These are phyloP conservation scores for Claviceps pazoutovae DNA, from an alignment of 2,329 filamentous ascomycete genomes.

Conservation along the genomic window DNA sequence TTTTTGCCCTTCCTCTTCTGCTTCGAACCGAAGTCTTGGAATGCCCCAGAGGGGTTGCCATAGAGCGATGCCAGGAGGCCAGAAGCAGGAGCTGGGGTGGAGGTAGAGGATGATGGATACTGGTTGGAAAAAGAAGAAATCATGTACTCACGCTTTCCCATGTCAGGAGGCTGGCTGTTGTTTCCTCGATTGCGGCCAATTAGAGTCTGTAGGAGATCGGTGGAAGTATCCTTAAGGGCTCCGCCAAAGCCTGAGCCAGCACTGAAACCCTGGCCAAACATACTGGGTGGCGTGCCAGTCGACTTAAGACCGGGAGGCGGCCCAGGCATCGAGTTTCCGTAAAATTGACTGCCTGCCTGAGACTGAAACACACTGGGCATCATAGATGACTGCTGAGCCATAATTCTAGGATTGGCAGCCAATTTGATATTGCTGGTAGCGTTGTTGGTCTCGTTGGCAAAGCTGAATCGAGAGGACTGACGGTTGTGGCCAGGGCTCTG, in stretches of 20 bases:
- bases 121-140: conserved; percentile 85
- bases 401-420: conserved; percentile 62
- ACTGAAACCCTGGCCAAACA: conserved; percentile 86
- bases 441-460: conserved; percentile 57
- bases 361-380: conserved; percentile 54
- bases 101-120: conserved; percentile 68
- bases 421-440: conserved; percentile 51
- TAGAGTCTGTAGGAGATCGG: conserved; percentile 61
- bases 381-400: conserved; percentile 80
- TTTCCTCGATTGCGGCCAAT: conserved; percentile 56
- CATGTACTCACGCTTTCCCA: conserved; percentile 96
- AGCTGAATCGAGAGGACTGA: conserved; percentile 77
- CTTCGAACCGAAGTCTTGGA: conserved; percentile 87
- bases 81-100: conserved; percentile 77
- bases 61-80: conserved; percentile 86
- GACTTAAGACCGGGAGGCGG: conserved; percentile 93
- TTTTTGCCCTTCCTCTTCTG: conserved; percentile 99
- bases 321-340: conserved; percentile 73
- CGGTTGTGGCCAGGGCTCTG: conserved; percentile 58
- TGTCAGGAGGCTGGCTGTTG: conserved; percentile 62
- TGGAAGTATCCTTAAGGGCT: conserved; percentile 55
- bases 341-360: conserved; percentile 56
- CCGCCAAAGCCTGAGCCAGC: conserved; percentile 49
- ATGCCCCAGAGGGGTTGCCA: conserved; percentile 69
- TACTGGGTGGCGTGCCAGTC: conserved; percentile 82